phyloP scores from a whole-genome alignment of 345 rosid species.

The Pugionium dolabratum region DNA sequence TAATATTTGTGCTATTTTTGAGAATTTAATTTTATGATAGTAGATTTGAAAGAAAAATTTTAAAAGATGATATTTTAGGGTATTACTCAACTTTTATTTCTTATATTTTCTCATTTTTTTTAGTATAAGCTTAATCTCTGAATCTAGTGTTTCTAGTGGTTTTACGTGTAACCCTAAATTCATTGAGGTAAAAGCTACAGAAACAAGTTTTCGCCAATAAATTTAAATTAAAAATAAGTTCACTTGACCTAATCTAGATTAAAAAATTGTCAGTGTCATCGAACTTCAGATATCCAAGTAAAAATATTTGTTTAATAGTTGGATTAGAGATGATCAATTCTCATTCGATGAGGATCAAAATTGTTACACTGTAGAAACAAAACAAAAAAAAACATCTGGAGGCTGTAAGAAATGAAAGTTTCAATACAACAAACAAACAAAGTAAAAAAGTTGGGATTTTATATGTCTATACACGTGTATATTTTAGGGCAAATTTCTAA shows the following conservation, averaged over 20 bases:
- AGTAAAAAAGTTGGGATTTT: conserved; percentile 3
- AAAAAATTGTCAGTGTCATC: conserved; percentile 3
- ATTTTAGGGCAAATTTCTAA: background rate
- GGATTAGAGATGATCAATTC: conserved; percentile 8
- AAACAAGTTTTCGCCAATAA: background rate
- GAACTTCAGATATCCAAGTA: background rate
- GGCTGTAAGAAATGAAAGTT: conserved; percentile 29
- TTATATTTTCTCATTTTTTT: background rate
- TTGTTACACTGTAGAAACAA: conserved; percentile 20
- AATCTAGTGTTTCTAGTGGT: too few species aligned
- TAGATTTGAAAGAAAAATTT: too few species aligned
- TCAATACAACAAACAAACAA: conserved; percentile 23
- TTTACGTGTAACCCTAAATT: too few species aligned
- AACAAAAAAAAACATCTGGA: conserved; percentile 24
- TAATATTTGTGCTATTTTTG: too few species aligned
- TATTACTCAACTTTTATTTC: background rate
- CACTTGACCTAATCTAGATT: conserved; percentile 5
- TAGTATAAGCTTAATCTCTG: too few species aligned
- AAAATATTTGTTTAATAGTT: too few species aligned
- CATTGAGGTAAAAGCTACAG: background rate
- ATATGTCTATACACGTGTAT: background rate
- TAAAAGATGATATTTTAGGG: too few species aligned
- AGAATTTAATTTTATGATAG: too few species aligned
- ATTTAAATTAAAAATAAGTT: conserved; percentile 10
- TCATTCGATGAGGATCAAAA: conserved; percentile 7